Evolutionary conservation across 768 basidiomycete species (phyloP).

Genomic region (Xerocomellus chrysenteron): DNA sequence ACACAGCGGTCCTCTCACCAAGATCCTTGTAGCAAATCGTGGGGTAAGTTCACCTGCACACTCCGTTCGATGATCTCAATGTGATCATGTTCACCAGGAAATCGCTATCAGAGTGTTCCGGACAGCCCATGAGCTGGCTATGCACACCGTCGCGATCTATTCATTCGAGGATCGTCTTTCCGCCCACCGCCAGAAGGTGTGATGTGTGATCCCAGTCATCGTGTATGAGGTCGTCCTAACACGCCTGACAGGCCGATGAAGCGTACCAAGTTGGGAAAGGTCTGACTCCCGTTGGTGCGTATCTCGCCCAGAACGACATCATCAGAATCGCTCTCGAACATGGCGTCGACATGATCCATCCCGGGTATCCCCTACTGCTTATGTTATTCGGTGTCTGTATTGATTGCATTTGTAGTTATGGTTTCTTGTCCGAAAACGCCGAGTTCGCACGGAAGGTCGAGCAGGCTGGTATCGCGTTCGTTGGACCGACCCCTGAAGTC

Average conservation of each 20-base stretch:
- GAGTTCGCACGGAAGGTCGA: conserved; percentile 97
- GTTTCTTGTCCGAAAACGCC: conserved; percentile 97
- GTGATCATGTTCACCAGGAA: conserved; percentile 55
- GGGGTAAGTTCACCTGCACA: conserved; percentile 56
- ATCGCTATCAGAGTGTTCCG: conserved; percentile 99
- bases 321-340: conserved; percentile 96
- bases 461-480: conserved; percentile 94
- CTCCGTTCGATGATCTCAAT: conserved; percentile 8
- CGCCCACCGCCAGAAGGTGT: conserved; percentile 95
- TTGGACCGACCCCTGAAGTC: conserved; percentile 93
- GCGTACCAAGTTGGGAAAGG: conserved; percentile 98
- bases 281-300: conserved; percentile 92
- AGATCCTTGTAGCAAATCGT: conserved; percentile 90
- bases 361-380: conserved; percentile 57
- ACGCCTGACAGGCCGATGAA: conserved; percentile 77
- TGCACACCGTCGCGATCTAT: conserved; percentile 99
- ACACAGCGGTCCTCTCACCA: conserved; percentile 86
- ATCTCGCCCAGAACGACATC: conserved; percentile 97
- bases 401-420: conserved; percentile 59
- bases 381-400: neutral
- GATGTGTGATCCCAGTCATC: conserved; percentile 32
- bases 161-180: conserved; percentile 95
- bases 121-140: conserved; percentile 96
- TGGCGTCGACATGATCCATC: conserved; percentile 99
- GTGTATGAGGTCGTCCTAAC: conserved; percentile 31